Base-by-base conservation (phyloP, 2,329 filamentous ascomycete genomes). In the Chlorencoelia australis region DNA sequence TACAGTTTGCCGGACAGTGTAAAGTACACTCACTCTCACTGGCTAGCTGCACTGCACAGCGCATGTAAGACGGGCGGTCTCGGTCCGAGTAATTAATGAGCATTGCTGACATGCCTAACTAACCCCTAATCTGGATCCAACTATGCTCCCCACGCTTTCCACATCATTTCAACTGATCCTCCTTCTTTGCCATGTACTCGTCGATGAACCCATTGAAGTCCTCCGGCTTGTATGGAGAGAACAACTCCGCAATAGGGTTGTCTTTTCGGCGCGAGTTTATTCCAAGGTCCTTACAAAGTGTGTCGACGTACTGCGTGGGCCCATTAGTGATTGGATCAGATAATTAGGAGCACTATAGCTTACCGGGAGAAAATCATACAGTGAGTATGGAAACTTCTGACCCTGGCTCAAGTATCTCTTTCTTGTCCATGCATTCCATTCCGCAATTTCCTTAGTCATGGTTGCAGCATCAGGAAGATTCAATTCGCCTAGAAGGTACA, bases 341-440 rank as follows among this genome's bases (percentile, higher is more conserved):
- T n/a, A 28, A 28, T 3, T 31, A 40, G 58, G 59, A 7, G 55
- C 39, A 45, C 51, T 24, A 24, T 4, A 25, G 54, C 37, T 30
- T 32, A 57, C 54, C 2, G 55, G 35, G 4, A 58, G 22, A 31
- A 52, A 59, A 36, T 59, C 56, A 36, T 47, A 59, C 9, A 60
- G 48, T 7, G 47, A 42, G 32, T 58, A 59, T 2, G 57, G 32
- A 35, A 52, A 46, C 30, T 55, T 58, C 17, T 37, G 36, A 10
- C 59, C 59, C 17, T 54, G 46, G 9, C 38, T 41, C 1, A 54
- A 29, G 41, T 61, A 61, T 15, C 59, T 41, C 44, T 57, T 59
- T 1, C 51, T 42, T 2, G 52, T 57, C 58, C 58, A 61, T 0
- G 50, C 51, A 35, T 58, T 58, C 49, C 48, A 58, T 11, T 45